Evolutionary conservation across 768 basidiomycete genomes (phyloP).

Genomic region (Tephrocybe sp.): DNA sequence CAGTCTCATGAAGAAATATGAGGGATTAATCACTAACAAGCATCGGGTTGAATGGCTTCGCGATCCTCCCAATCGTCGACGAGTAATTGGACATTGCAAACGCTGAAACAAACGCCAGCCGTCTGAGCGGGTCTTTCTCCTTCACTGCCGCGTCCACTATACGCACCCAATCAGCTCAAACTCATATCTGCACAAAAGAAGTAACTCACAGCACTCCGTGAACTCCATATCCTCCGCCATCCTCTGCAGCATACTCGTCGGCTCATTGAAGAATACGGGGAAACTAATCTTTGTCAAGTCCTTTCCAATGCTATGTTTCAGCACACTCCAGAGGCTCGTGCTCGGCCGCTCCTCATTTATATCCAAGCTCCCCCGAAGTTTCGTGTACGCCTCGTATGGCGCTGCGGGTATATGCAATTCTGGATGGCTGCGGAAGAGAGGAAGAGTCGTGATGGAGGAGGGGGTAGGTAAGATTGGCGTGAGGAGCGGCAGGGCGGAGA

Average conservation of each 20-base stretch:
- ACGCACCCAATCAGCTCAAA: not conserved
- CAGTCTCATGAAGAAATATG: too few species aligned
- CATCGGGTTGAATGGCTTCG: slow-evolving; percentile 97
- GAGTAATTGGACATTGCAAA: slow-evolving; percentile 99
- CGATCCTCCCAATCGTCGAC: slow-evolving; percentile 93
- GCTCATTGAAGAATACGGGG: slow-evolving; percentile 92
- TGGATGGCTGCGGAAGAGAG: slow-evolving; percentile 1
- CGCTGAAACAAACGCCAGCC: slow-evolving; percentile 91
- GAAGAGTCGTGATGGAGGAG: not conserved
- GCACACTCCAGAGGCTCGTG: slow-evolving; percentile 90
- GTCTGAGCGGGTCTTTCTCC: slow-evolving; percentile 73
- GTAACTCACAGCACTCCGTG: slow-evolving; percentile 77
- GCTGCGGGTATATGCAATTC: slow-evolving; percentile 9
- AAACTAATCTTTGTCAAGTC: slow-evolving; percentile 95
- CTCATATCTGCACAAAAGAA: not conserved
- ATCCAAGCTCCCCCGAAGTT: slow-evolving; percentile 59
- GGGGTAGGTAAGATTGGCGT: slow-evolving; percentile 9
- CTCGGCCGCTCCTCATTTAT: slow-evolving; percentile 82
- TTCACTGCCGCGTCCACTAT: slow-evolving; percentile 82
- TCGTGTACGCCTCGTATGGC: slow-evolving; percentile 67
- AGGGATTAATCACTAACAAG: slow-evolving; percentile 70
- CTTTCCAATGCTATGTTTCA: slow-evolving; percentile 95
- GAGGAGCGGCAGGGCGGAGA: slow-evolving; percentile 41
- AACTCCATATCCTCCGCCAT: slow-evolving; percentile 99
- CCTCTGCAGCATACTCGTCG: slow-evolving; percentile 94